Conservation (phyloP, 306 rosid genomes). For the Cicer cuneatum region DNA sequence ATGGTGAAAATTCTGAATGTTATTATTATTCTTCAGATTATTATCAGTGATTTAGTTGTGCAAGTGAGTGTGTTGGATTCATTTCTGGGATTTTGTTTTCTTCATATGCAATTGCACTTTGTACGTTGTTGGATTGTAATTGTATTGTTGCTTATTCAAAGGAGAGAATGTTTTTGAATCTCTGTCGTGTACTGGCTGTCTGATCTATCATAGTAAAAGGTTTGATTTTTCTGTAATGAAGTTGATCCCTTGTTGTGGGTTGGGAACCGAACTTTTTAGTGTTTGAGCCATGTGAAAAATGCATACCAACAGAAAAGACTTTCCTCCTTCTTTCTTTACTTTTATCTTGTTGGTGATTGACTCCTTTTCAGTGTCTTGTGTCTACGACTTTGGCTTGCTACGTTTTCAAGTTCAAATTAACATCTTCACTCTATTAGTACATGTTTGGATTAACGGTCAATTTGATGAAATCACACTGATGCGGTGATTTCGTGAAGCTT, state of each 20-base stretch:
- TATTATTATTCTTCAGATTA: conserved; percentile 28
- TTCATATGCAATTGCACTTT: neutral
- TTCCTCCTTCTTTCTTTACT: neutral
- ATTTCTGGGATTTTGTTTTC: conserved; percentile 15
- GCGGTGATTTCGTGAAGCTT: no score
- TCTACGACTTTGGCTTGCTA: conserved; percentile 4
- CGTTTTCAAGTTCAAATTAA: conserved; percentile 31
- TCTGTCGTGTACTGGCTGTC: conserved; percentile 12
- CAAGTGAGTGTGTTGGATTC: neutral
- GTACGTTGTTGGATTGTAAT: neutral
- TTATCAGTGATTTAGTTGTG: neutral
- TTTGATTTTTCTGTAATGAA: neutral
- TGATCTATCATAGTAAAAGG: conserved; percentile 9
- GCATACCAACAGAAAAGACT: conserved; percentile 29
- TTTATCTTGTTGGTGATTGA: conserved; percentile 21
- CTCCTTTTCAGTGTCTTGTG: conserved; percentile 28
- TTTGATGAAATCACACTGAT: no score
- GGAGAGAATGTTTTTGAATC: conserved; percentile 8
- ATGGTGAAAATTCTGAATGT: conserved; percentile 35
- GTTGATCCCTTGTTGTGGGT: neutral
- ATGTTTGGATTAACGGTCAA: no score
- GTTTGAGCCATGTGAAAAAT: conserved; percentile 49
- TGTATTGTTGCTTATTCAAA: neutral
- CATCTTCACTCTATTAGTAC: no score
- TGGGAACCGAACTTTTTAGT: conserved; percentile 19